Evolutionary conservation across 306 rosid genomes (phyloP).

Genomic region (Pterocarpus santalinus): DNA sequence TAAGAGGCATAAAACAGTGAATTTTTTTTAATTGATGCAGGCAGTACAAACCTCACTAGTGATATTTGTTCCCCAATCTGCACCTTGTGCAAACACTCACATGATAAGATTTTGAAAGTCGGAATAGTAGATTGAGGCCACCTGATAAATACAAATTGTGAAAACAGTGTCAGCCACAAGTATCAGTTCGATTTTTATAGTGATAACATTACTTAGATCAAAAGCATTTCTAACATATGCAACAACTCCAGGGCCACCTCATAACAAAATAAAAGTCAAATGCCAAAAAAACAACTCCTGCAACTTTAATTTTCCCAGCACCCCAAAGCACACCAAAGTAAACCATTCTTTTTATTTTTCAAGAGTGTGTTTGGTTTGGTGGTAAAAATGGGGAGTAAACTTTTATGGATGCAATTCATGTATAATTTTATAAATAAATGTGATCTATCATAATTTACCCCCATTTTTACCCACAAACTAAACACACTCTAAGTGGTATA

Average conservation of each 20-base stretch:
- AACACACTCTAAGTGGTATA: neutral
- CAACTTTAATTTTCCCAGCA: constrained; percentile 31
- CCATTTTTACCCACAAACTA: too few relatives aligned
- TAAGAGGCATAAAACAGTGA: neutral
- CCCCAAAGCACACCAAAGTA: constrained; percentile 2
- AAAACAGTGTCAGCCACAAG: constrained; percentile 3
- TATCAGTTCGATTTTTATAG: neutral
- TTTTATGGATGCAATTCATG: too few relatives aligned
- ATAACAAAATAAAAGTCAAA: constrained; percentile 19
- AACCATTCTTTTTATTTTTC: neutral
- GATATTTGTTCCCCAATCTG: constrained; percentile 74
- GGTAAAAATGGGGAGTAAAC: too few relatives aligned
- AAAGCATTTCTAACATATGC: neutral
- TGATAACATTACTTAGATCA: constrained; percentile 22
- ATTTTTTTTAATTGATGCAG: neutral
- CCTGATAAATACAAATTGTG: constrained; percentile 60
- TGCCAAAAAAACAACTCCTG: constrained; percentile 7
- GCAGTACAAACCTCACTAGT: constrained; percentile 77
- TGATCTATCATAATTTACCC: too few relatives aligned
- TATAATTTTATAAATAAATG: too few relatives aligned
- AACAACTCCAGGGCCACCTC: constrained; percentile 5
- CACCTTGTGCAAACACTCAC: constrained; percentile 66
- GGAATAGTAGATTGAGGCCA: constrained; percentile 84
- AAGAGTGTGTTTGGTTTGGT: too few relatives aligned
- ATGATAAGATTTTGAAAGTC: constrained; percentile 69